A percentile compares a stretch with the other conserved stretches of the same genome.
Conservation (phyloP, 495 filamentous ascomycete genomes). For the Xylaria flabelliformis region DNA sequence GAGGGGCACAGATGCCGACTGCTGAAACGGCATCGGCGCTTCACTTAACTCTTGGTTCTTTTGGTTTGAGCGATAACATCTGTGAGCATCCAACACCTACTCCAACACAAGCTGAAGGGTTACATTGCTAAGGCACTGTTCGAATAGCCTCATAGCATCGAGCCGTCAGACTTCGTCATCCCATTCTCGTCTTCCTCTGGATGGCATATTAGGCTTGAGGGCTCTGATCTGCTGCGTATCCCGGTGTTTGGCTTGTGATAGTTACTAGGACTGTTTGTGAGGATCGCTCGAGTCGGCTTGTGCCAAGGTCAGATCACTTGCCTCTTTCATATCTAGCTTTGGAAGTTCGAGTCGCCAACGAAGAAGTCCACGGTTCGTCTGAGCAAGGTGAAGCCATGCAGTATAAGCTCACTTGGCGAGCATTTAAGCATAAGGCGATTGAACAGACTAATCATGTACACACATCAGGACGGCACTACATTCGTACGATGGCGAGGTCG, state of each 20-base stretch:
- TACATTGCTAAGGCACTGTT: constrained; percentile 3
- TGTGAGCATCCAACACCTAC: background rate
- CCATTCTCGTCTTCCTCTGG: background rate
- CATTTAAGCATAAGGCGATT: background rate
- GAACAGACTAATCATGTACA: background rate
- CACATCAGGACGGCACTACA: background rate
- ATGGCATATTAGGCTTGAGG: background rate
- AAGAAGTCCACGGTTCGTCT: background rate
- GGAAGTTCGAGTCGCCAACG: background rate
- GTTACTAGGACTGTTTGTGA: background rate
- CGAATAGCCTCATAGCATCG: background rate
- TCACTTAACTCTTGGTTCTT: constrained; percentile 1
- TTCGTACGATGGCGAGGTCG: background rate
- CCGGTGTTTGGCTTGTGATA: background rate
- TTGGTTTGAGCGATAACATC: background rate
- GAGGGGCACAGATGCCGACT: constrained; percentile 13
- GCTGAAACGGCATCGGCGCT: constrained; percentile 7
- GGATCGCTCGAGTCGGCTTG: background rate
- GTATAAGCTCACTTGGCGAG: background rate
- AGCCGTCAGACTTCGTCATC: background rate
- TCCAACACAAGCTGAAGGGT: background rate
- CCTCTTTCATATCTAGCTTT: constrained; percentile 11
- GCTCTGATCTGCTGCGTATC: background rate
- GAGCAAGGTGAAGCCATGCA: background rate
- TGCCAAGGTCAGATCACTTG: constrained; percentile 7